Conservation (phyloP, 495 filamentous ascomycete genomes). For the Xylaria intraflava region DNA sequence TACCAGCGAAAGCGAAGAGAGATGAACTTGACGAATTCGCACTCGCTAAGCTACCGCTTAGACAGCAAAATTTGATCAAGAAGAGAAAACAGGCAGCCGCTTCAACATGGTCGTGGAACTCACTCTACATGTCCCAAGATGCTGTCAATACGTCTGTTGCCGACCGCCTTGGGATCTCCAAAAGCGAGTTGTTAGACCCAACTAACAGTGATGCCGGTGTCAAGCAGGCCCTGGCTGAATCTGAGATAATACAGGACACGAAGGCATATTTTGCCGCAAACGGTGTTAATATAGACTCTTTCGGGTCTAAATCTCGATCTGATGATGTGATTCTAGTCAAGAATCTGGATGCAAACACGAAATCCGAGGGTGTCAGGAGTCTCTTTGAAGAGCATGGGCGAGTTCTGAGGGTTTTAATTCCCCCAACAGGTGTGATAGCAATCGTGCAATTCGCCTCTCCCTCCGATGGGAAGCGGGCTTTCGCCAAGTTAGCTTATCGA, state of each 20-base stretch:
- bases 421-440: slow-evolving; percentile 84
- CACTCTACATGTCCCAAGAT: slow-evolving; percentile 95
- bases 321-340: slow-evolving; percentile 89
- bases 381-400: slow-evolving; percentile 68
- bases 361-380: slow-evolving; percentile 55
- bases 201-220: slow-evolving; percentile 89
- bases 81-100: slow-evolving; percentile 70
- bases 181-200: slow-evolving; percentile 85
- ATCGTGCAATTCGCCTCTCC: slow-evolving; percentile 79
- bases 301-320: slow-evolving; percentile 74
- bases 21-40: slow-evolving; percentile 81
- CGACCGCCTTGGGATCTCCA: slow-evolving; percentile 76
- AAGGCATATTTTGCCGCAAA: slow-evolving; percentile 81
- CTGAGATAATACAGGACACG: slow-evolving; percentile 91
- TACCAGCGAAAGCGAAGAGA: slow-evolving; percentile 73
- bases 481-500: slow-evolving; percentile 74
- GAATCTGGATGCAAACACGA: slow-evolving; percentile 83
- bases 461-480: slow-evolving; percentile 73
- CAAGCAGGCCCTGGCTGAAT: slow-evolving; percentile 95
- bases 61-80: slow-evolving; percentile 86
- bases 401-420: slow-evolving; percentile 75
- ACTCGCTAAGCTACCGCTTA: slow-evolving; percentile 81
- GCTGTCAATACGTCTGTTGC: slow-evolving; percentile 89
- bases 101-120: slow-evolving; percentile 90
- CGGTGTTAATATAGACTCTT: slow-evolving; percentile 85